Percentiles rank a stretch among this genome's conserved stretches.
Conservation (phyloP, 2,329 filamentous ascomycete genomes). For the Epichloe brachyelytri region DNA sequence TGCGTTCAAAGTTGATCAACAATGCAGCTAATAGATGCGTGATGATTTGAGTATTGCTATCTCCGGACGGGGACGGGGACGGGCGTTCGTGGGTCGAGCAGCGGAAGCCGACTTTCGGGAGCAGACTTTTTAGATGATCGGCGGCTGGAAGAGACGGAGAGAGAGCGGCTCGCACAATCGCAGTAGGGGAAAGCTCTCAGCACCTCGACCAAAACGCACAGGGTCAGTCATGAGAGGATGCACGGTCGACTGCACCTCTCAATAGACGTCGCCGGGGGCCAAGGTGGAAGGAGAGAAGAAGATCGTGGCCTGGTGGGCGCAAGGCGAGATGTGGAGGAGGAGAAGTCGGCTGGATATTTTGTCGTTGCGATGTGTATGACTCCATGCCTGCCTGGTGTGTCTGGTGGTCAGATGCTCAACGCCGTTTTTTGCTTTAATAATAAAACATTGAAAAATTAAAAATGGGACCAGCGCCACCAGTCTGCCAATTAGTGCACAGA, state of each 20-base stretch:
- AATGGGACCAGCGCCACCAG: not conserved
- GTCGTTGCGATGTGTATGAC: not conserved
- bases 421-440: no score
- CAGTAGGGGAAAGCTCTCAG: constrained; percentile 11
- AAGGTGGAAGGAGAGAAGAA: constrained; percentile 1
- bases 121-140: not conserved
- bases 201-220: constrained; percentile 21
- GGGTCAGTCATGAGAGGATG: constrained; percentile 15
- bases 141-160: not conserved
- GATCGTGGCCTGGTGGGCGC: constrained; percentile 2
- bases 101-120: not conserved
- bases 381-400: not conserved
- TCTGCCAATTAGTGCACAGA: not conserved
- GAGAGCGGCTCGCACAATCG: not conserved
- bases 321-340: not conserved
- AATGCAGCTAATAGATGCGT: not conserved
- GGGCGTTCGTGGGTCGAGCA: not conserved
- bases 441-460: not conserved
- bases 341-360: not conserved
- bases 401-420: no score
- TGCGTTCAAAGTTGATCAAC: not conserved
- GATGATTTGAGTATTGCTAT: not conserved
- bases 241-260: constrained; percentile 11
- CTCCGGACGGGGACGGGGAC: not conserved
- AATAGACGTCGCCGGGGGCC: constrained; percentile 10